Base-by-base conservation (phyloP, 805 yeast species). In the Blastobotrys mokoenaii region DNA sequence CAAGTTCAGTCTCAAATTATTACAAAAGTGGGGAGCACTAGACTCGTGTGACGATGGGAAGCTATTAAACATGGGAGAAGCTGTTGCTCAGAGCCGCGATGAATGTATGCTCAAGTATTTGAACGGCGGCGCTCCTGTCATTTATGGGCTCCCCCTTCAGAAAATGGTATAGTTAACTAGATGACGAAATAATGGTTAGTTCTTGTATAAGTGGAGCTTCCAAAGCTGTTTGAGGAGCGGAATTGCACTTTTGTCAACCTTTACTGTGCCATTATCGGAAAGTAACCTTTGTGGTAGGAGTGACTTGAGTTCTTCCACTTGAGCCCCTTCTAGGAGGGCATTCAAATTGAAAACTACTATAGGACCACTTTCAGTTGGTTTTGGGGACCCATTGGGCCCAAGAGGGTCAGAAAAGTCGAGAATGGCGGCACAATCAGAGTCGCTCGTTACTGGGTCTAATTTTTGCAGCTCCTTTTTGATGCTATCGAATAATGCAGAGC, bases 121-220 rank as follows among this genome's bases (percentile, higher is more conserved):
- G 51, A 93, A 93, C 58, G 97, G 97, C 0, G 84, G 94, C 1
- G 95, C 98, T 0, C 96, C 96, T 0, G 81, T 93, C 0, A 69
- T 89, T 2, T 90, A 89, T 60, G 98, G 98, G 0, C 60, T 93
- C 37, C 97, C 97, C 10, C 51, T 60, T 31, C 34, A 18, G 22
- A 29, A 29, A 15, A 16, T 38, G 16, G 9, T 29, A 29, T 12
- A 22, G 27, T 34, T 25, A 41, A 31, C 16, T 29, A 9, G 32
- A 29, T 9, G 12, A 9, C 12, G 11, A 9, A 29, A 12, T 29
- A 29, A 29, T 29, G 10, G 16, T 14, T 34, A 16, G 22, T 16
- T 11, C 16, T 10, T 34, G 16, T 15, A 34, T 16, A 34, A 34
- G 6, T 14, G 5, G 16, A n/a, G 16, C 20, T 20, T n/a, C 38